phyloP scores from a whole-genome alignment of 352 stramenopile genomes.

The Paralagenidium karlingii region DNA sequence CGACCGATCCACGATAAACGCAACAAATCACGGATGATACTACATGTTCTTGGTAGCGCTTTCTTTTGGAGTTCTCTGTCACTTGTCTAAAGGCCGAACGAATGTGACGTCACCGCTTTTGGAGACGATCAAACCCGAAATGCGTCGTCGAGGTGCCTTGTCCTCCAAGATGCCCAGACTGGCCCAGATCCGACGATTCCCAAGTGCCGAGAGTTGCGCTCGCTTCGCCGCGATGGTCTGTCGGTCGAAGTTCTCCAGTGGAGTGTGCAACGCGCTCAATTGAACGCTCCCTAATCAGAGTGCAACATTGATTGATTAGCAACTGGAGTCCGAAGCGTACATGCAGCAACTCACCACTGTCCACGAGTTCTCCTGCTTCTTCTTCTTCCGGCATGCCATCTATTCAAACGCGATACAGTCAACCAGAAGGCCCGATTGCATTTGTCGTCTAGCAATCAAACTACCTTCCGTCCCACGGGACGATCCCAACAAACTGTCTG shows the following conservation, averaged over 20 bases:
- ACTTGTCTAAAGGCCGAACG: constrained; percentile 55
- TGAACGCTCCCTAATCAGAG: constrained; percentile 32
- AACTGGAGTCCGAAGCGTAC: background rate
- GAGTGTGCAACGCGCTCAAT: constrained; percentile 54
- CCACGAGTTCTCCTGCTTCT: constrained; percentile 52
- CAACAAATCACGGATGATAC: too few species aligned
- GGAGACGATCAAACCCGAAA: constrained; percentile 52
- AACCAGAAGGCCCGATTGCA: too few species aligned
- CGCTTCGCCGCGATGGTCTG: constrained; percentile 73
- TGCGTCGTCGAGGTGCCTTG: constrained; percentile 35
- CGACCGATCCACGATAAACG: too few species aligned
- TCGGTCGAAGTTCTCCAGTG: constrained; percentile 64
- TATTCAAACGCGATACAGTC: too few species aligned
- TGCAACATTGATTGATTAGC: background rate
- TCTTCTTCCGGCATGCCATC: constrained; percentile 32
- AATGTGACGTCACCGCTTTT: constrained; percentile 62
- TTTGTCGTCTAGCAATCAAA: too few species aligned
- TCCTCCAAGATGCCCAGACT: constrained; percentile 77
- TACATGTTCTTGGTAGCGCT: too few species aligned
- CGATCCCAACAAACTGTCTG: constrained; percentile 9
- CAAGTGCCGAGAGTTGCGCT: constrained; percentile 50
- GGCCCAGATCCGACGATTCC: constrained; percentile 73
- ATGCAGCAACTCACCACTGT: constrained; percentile 30
- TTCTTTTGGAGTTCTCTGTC: background rate
- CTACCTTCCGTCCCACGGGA: background rate